Evolutionary conservation across 2,329 filamentous ascomycete species (phyloP).

Genomic region (Arthrobotrys pseudoclavata): DNA sequence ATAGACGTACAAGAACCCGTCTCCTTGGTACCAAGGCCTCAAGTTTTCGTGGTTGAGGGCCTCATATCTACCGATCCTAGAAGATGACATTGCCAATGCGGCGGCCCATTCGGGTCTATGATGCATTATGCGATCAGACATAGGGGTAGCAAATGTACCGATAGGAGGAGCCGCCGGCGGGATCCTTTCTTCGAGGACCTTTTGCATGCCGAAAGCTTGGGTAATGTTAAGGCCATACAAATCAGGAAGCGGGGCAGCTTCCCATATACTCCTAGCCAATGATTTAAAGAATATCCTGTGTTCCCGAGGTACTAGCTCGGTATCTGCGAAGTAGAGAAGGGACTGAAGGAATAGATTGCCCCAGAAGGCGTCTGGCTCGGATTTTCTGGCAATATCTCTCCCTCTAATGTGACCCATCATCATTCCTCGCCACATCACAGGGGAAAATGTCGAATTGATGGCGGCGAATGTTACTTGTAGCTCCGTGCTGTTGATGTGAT

Average conservation of each 20-base stretch:
- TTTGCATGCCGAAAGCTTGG: slow-evolving; percentile 50
- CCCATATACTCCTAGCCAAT: slow-evolving; percentile 46
- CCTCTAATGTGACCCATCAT: slow-evolving; percentile 60
- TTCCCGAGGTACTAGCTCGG: slow-evolving; percentile 39
- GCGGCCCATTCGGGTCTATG: slow-evolving; percentile 55
- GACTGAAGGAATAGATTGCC: slow-evolving; percentile 53
- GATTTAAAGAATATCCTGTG: slow-evolving; percentile 47
- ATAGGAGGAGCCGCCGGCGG: slow-evolving; percentile 23
- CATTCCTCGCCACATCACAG: slow-evolving; percentile 59
- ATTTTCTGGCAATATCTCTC: slow-evolving; percentile 57
- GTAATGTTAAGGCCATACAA: slow-evolving; percentile 55
- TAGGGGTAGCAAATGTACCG: slow-evolving; percentile 50
- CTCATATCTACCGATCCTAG: slow-evolving; percentile 56
- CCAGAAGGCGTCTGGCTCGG: slow-evolving; percentile 48
- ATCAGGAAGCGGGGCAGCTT: slow-evolving; percentile 47
- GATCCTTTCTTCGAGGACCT: slow-evolving; percentile 45
- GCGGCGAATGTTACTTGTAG: slow-evolving; percentile 47
- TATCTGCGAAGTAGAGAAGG: slow-evolving; percentile 52
- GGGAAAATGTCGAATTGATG: slow-evolving; percentile 56
- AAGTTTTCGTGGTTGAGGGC: slow-evolving; percentile 59
- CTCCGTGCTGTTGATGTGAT: slow-evolving; percentile 42
- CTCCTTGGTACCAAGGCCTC: slow-evolving; percentile 59
- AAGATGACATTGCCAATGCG: slow-evolving; percentile 59
- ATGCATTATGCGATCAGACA: slow-evolving; percentile 59
- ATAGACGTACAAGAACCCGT: slow-evolving; percentile 60